Percentiles rank a stretch among this genome's conserved stretches.
Conservation (phyloP, 2,329 filamentous ascomycete genomes). For the Paecilomyces niveus region DNA sequence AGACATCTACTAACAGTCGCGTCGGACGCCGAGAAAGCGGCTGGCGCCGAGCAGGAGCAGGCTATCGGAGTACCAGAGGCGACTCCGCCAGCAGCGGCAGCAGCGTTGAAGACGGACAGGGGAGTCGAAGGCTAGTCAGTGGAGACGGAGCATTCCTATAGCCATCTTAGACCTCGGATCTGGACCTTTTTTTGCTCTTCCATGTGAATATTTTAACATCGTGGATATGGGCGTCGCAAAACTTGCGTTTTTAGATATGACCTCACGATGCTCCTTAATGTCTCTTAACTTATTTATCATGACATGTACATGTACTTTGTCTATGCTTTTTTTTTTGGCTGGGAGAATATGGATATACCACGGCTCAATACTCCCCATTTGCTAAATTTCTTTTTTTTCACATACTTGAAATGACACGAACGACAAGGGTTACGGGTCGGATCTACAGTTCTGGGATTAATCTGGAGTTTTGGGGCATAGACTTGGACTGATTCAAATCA, state of each 20-base stretch:
- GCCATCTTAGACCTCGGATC: not conserved
- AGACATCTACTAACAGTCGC: conserved; percentile 1
- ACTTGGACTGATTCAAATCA: not conserved
- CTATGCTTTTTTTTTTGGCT: not conserved
- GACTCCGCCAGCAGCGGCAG: conserved; percentile 6
- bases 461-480: not conserved
- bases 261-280: not conserved
- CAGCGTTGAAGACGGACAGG: conserved; percentile 2
- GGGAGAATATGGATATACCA: not conserved
- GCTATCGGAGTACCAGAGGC: not conserved
- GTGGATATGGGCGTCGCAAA: not conserved
- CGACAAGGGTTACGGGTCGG: not conserved
- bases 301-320: not conserved
- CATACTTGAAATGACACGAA: not conserved
- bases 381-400: not conserved
- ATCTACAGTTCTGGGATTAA: not conserved
- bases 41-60: conserved; percentile 16
- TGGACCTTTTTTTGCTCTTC: not conserved
- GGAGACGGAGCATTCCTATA: not conserved
- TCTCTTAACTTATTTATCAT: not conserved
- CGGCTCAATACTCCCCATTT: not conserved
- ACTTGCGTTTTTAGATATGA: not conserved
- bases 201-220: not conserved
- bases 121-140: not conserved
- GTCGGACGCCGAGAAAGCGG: conserved; percentile 16